Conservation (phyloP, 495 filamentous ascomycete species). For the Patellaria atrata region DNA sequence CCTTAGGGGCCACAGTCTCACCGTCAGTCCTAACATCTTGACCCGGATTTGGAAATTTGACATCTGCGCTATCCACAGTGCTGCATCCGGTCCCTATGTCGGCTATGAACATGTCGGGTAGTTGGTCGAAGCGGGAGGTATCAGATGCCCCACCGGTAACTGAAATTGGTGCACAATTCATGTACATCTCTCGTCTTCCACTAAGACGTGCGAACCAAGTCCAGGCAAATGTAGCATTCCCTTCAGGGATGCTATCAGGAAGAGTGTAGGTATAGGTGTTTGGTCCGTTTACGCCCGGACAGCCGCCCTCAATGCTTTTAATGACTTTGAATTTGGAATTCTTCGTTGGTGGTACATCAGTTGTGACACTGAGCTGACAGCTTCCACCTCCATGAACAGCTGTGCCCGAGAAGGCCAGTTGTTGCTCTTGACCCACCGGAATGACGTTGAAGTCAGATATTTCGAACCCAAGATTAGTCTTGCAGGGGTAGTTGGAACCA, state of each 20-base stretch:
- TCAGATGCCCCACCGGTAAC: slow-evolving; percentile 32
- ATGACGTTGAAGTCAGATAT: slow-evolving; percentile 32
- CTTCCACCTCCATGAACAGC: slow-evolving; percentile 73
- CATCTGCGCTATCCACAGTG: slow-evolving; percentile 2
- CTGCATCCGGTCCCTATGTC: slow-evolving; percentile 32
- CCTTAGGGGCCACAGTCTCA: slow-evolving; percentile 5
- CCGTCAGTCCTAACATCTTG: slow-evolving; percentile 3
- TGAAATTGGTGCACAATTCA: slow-evolving; percentile 43
- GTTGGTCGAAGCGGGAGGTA: slow-evolving; percentile 20
- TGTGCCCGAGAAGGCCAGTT: slow-evolving; percentile 38
- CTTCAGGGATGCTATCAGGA: slow-evolving; percentile 41
- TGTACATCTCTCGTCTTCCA: slow-evolving; percentile 46
- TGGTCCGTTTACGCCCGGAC: slow-evolving; percentile 34
- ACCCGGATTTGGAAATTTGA: slow-evolving; percentile 18
- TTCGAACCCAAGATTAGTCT: slow-evolving; percentile 31
- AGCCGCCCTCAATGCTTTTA: slow-evolving; percentile 63
- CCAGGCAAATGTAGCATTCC: slow-evolving; percentile 40
- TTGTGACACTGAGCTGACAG: slow-evolving; percentile 68
- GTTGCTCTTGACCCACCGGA: slow-evolving; percentile 36
- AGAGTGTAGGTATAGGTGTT: slow-evolving; percentile 40
- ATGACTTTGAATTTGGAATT: slow-evolving; percentile 59
- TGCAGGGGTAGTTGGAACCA: slow-evolving; percentile 64
- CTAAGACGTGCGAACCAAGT: slow-evolving; percentile 42
- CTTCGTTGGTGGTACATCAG: slow-evolving; percentile 43
- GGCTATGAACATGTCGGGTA: slow-evolving; percentile 45